Base-by-base conservation (phyloP, 768 basidiomycete genomes). In the Ramaria sp. region DNA sequence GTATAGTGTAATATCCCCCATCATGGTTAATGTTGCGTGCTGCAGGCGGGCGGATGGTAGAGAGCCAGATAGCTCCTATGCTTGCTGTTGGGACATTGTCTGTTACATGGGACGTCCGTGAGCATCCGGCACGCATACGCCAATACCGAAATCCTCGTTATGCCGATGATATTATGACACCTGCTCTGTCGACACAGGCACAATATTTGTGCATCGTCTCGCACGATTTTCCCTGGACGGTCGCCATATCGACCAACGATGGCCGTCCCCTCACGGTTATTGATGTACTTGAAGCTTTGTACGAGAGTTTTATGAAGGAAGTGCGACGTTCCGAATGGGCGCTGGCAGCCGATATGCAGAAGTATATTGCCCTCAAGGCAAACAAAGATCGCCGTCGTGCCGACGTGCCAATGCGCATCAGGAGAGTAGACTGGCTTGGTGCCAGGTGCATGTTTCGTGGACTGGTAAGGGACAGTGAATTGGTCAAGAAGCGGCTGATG, bases 261-360 rank as follows among this genome's bases (percentile, higher is more conserved):
- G 67, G 66, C 9, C 62, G 57, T 12, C 69, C 70, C 45, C 66
- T 78, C 47, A 81, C 81, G 1, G 81, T 79, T 59, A 71, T 74
- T 49, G 71, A 72, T 19, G 68, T 87, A 4, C 84, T 84, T 72
- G 76, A 79, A 31, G 78, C 73, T 3, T 39, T 87, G 19, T 69
- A 79, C 57, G 61, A 68, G 5, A 62, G 66, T 48, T 69, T 88
- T 27, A 79, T 84, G 51, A 70, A 78, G 49, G 75, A 73, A 7
- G 71, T 88, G 19, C 74, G 60, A 1, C 83, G 86, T 58, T 83
- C 83, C 3, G 86, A 87, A 62, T 87, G 85, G 84, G 83, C 80
- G 0, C 68, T 82, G 47, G 69, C 79, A 80, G 46, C 73, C 73
- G 66, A 72, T 73, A 57, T 65, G 64, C 59, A 70, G 66, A 53